Evolutionary conservation across 257 asterid species (phyloP).

Genomic region (Galeopsis tetrahit): DNA sequence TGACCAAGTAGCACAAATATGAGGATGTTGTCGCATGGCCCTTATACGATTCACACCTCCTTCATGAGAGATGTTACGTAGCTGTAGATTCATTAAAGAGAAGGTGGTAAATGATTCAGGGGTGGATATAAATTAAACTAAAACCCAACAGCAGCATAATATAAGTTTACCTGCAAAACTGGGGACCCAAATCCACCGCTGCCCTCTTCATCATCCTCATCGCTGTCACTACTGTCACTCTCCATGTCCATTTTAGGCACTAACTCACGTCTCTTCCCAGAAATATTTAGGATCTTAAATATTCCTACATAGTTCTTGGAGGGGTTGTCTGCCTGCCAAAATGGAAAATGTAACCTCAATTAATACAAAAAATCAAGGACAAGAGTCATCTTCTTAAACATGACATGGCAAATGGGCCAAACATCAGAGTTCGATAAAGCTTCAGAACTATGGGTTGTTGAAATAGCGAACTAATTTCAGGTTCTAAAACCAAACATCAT

Average conservation of each 20-base stretch:
- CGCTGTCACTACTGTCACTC: constrained; percentile 82
- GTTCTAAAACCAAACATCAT: background rate
- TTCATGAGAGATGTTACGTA: constrained; percentile 68
- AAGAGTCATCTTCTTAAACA: background rate
- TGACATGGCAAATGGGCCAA: background rate
- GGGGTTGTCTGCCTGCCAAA: constrained; percentile 73
- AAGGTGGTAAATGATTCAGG: constrained; percentile 24
- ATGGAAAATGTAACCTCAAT: constrained; percentile 8
- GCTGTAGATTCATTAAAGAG: constrained; percentile 45
- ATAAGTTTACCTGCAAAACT: constrained; percentile 60
- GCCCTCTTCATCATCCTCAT: constrained; percentile 69
- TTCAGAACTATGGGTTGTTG: background rate
- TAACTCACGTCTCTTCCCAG: constrained; percentile 82
- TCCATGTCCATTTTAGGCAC: constrained; percentile 83
- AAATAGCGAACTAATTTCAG: background rate
- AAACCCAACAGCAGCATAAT: background rate
- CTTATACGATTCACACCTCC: constrained; percentile 92
- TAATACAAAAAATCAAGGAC: background rate
- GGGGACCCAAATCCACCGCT: constrained; percentile 60
- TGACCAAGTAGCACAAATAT: constrained; percentile 95
- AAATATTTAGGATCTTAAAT: constrained; percentile 71
- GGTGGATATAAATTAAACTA: background rate
- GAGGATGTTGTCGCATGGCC: constrained; percentile 85
- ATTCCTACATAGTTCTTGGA: constrained; percentile 74
- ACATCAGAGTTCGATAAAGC: constrained; percentile 8